phyloP scores from a whole-genome alignment of 495 filamentous ascomycete species.

The Corynascus novoguineensis region DNA sequence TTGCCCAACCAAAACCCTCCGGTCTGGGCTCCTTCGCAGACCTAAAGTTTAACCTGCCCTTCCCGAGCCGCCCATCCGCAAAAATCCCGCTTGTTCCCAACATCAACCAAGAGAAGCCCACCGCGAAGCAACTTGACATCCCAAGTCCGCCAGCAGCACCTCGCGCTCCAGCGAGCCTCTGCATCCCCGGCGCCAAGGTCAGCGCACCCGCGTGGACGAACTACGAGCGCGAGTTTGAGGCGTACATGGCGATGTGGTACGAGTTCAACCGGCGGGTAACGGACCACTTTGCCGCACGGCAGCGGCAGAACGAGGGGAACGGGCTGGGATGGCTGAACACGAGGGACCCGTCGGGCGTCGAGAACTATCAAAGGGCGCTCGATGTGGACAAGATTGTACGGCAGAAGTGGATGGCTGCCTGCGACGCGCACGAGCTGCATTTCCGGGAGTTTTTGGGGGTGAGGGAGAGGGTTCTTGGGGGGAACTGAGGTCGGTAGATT shows the following conservation, averaged over 20 bases:
- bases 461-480: constrained; percentile 3
- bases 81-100: constrained; percentile 32
- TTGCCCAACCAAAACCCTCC: constrained; percentile 40
- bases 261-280: constrained; percentile 60
- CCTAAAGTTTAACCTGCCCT: constrained; percentile 63
- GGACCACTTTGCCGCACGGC: constrained; percentile 60
- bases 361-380: constrained; percentile 54
- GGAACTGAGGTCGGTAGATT: neutral
- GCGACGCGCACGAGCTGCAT: constrained; percentile 57
- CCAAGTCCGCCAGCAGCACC: constrained; percentile 60
- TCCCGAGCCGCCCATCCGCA: constrained; percentile 57
- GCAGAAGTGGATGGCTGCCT: constrained; percentile 58
- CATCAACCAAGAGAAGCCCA: constrained; percentile 21
- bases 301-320: constrained; percentile 44
- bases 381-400: constrained; percentile 60
- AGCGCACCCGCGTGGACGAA: constrained; percentile 48
- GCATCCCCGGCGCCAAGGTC: constrained; percentile 35
- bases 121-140: constrained; percentile 39
- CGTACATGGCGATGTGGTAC: constrained; percentile 67
- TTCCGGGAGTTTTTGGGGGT: constrained; percentile 49
- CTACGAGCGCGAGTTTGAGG: constrained; percentile 57
- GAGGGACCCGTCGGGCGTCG: constrained; percentile 43
- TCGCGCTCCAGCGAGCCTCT: constrained; percentile 34
- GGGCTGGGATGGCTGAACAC: constrained; percentile 50
- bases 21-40: constrained; percentile 62